Conservation (phyloP, 176 grass and related monocot species). For the Eleusine indica region DNA sequence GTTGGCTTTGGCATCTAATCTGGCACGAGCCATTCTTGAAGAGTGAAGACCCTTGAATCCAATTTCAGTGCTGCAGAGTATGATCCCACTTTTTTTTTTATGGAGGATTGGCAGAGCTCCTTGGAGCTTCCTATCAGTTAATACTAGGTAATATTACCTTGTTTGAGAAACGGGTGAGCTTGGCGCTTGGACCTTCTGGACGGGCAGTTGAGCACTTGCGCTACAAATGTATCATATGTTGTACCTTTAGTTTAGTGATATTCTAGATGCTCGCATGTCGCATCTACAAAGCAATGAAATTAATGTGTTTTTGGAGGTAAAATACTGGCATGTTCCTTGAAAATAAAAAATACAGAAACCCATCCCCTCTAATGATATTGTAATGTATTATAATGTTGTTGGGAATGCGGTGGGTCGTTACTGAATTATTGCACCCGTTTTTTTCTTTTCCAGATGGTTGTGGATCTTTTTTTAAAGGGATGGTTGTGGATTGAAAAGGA, state of each 20-base stretch:
- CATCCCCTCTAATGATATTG: neutral
- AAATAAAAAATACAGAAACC: neutral
- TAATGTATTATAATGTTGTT: neutral
- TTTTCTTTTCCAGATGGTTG: too few species aligned
- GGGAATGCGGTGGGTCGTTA: too few species aligned
- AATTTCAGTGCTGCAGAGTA: neutral
- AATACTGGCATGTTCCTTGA: neutral
- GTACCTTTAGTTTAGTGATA: conserved; percentile 27
- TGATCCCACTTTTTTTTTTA: neutral
- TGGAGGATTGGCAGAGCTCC: neutral
- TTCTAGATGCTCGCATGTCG: neutral
- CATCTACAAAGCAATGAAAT: neutral
- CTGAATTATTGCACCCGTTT: too few species aligned
- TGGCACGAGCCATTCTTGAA: conserved; percentile 74
- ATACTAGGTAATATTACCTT: conserved; percentile 9
- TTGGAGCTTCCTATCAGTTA: neutral
- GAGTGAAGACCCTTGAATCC: conserved; percentile 72
- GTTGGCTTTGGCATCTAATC: conserved; percentile 78
- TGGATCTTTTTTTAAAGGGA: too few species aligned
- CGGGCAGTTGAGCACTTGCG: neutral
- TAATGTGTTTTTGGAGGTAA: neutral
- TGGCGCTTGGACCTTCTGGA: neutral
- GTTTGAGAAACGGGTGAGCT: conserved; percentile 22
- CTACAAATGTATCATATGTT: conserved; percentile 17
- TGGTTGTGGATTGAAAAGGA: too few species aligned